Evolutionary conservation across 345 rosid genomes (phyloP).

Genomic region (Linum usitatissimum): DNA sequence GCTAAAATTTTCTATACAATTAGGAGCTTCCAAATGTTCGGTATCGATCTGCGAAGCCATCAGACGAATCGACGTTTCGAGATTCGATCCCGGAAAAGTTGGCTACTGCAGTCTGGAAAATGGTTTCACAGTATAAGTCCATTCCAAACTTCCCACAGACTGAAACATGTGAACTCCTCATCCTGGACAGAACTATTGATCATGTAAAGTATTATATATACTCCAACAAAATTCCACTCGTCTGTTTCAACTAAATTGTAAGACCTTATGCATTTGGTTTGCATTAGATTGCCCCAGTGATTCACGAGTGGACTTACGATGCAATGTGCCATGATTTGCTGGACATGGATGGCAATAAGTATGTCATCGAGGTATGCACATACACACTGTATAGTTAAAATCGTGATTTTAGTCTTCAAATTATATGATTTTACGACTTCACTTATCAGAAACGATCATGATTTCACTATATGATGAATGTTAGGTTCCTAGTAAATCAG

Average conservation of each 20-base stretch:
- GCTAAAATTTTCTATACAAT: neutral
- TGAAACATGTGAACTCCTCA: conserved; percentile 80
- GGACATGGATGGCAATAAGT: conserved; percentile 83
- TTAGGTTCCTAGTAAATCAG: conserved; percentile 72
- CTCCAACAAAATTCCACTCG: too few relatives aligned
- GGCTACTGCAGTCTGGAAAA: conserved; percentile 57
- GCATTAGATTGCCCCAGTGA: conserved; percentile 80
- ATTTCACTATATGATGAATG: conserved; percentile 10
- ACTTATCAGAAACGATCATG: too few relatives aligned
- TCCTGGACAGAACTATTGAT: conserved; percentile 85
- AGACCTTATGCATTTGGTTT: too few relatives aligned
- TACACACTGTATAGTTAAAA: neutral
- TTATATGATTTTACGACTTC: too few relatives aligned
- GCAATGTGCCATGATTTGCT: conserved; percentile 97
- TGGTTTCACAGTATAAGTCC: conserved; percentile 48
- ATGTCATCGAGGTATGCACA: conserved; percentile 49
- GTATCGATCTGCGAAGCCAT: conserved; percentile 43
- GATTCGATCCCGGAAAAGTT: conserved; percentile 61
- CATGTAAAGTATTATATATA: conserved; percentile 49
- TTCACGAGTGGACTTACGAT: conserved; percentile 98
- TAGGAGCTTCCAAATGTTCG: conserved; percentile 83
- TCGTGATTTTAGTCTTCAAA: too few relatives aligned
- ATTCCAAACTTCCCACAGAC: conserved; percentile 83
- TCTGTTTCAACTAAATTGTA: too few relatives aligned
- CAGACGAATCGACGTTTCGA: conserved; percentile 36